Base-by-base conservation (phyloP, 2,329 filamentous ascomycete genomes). In the Calonectria hawksworthii region DNA sequence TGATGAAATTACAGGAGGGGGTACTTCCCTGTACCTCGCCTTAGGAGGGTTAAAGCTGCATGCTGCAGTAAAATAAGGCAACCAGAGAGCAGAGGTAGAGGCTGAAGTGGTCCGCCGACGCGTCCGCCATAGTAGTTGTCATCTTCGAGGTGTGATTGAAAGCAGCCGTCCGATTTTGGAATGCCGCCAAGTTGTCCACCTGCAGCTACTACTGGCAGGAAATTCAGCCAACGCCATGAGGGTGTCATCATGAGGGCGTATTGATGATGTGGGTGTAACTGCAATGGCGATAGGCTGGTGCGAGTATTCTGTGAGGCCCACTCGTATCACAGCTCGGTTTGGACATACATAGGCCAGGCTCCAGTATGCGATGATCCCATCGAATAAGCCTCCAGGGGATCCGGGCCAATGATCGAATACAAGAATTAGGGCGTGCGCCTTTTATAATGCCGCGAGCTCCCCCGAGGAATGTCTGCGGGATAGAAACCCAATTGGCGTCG, bases 381-480 rank as follows among this genome's bases (percentile, higher is more conserved):
- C 7, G 14, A 23, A 6, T 23, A 21, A 41, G 34, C 7, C 8
- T 41, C 56, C 34, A 63, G 13, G 7, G 0, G 11, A 63, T 30
- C 56, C 56, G 56, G 8, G 16, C 36, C 23, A 41, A 63, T 63
- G 14, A 18, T 16, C 13, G 0, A 10, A 18, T 28, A 21, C 9
- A 9, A 14, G 14, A 23, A 4, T 9, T 23, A 30, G 13, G 23
- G 23, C 18, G 21, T 63, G 56, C 56, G 56, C 14, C 23, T 63
- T 61, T 41, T 41, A 63, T 41, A 63, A 63, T 41, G 9, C 56
- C 7, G 5, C 2, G 14, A 16, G 34, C 30, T 26, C 34, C 56
- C 34, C 16, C n/a, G 7, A 4, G n/a, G 3, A 23, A 1, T 2
- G 6, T 6, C 9, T 0, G n/a, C 28, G n/a, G n/a, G n/a, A 21